Base-by-base conservation (phyloP, 1,284 basidiomycete genomes). In the Macrocystidia cucumis region DNA sequence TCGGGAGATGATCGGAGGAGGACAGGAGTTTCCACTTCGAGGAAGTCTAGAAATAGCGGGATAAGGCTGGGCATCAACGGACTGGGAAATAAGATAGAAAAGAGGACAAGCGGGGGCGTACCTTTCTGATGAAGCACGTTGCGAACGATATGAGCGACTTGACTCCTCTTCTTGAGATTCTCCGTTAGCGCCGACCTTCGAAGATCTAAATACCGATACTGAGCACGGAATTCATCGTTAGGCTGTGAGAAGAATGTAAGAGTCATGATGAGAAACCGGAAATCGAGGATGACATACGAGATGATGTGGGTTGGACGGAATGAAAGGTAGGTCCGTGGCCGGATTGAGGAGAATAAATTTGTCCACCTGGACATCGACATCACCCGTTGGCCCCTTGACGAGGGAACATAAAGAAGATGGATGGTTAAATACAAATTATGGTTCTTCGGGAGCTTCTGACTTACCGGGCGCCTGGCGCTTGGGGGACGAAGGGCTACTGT, bases 1-100 rank as follows among this genome's bases (percentile, higher is more conserved):
- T 97, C 93, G 1, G 91, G 91, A 2, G 91, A 87, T 2, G 91
- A 95, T 52, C 88, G 83, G 24, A 97, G 74, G n/a, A 97, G 69
- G 37, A 93, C 70, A 9, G 92, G 93, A 0, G 93, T 97, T 59
- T 97, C 92, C 24, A 97, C 84, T 55, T 97, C 93, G 29, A 78
- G 69, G 55, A 97, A 97, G 44, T 71, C 88, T 89, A 41, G 43
- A 41, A 18, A 45, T 40, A 32, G 39, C 35, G 40, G 38, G 37
- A 32, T 37, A 22, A 48, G 34, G 43, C 35, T 46, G 41, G 19
- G 27, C 34, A 26, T 27, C 20, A 35, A 17, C 23, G 25, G 5
- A 16, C n/a, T 27, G 25, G 25, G n/a, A n/a, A n/a, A n/a, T n/a
- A n/a, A n/a, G n/a, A n/a, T n/a, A n/a, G n/a, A n/a, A 26, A 35